phyloP scores from a whole-genome alignment of 768 basidiomycete genomes.

The Megacollybia marginata region DNA sequence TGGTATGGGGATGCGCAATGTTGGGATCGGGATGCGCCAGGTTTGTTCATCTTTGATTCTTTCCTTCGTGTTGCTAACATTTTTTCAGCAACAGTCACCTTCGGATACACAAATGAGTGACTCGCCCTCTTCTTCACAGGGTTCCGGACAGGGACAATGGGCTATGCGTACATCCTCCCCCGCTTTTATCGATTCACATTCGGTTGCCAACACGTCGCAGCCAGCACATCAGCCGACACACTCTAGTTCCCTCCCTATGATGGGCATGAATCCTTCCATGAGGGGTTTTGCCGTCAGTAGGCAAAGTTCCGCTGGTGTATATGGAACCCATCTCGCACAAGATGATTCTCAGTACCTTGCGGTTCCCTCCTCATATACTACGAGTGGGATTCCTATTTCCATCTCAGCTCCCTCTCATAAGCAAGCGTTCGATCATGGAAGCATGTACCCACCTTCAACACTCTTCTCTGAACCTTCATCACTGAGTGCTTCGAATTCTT shows the following conservation, averaged over 20 bases:
- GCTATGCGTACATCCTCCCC: not conserved
- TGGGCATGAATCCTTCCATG: not conserved
- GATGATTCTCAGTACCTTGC: not conserved
- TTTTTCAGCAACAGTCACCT: not conserved
- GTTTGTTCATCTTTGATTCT: not conserved
- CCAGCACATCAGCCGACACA: not conserved
- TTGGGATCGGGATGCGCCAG: not conserved
- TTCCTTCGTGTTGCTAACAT: not conserved
- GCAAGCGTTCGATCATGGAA: slow-evolving; percentile 52
- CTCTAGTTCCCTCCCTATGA: not conserved
- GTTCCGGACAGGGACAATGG: not conserved
- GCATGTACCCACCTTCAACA: slow-evolving; percentile 32
- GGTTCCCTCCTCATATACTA: slow-evolving; percentile 1
- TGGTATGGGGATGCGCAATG: slow-evolving; percentile 17
- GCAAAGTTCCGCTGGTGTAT: not conserved
- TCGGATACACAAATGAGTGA: not conserved
- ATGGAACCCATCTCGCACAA: not conserved
- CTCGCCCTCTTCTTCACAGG: not conserved
- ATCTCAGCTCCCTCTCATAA: slow-evolving; percentile 68
- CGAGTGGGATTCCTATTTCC: slow-evolving; percentile 38
- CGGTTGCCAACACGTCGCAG: slow-evolving; percentile 3
- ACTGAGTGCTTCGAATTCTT: not conserved
- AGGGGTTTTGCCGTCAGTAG: not conserved
- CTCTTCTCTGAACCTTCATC: not conserved
- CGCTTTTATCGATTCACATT: slow-evolving; percentile 11